phyloP scores from a whole-genome alignment of 2,329 filamentous ascomycete genomes.

The Cytospora schulzeri region DNA sequence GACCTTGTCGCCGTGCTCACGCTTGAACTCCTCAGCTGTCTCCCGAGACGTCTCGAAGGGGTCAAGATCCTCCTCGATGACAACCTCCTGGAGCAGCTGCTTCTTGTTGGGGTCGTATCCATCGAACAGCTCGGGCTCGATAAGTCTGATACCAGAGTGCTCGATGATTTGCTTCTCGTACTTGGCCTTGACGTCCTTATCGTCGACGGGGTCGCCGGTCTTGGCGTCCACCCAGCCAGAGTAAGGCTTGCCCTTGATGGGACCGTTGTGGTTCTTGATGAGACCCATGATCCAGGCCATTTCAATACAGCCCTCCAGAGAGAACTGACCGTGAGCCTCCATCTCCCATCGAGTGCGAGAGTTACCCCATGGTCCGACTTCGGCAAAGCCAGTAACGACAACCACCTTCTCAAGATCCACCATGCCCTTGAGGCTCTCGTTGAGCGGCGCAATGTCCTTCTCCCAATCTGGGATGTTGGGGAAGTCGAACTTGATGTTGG shows the following conservation, averaged over 20 bases:
- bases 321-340: slow-evolving; percentile 96
- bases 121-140: slow-evolving; percentile 94
- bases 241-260: slow-evolving; percentile 93
- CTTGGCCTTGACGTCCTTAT: slow-evolving; percentile 96
- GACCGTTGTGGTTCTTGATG: slow-evolving; percentile 97
- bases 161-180: slow-evolving; percentile 97
- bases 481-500: slow-evolving; percentile 98
- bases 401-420: slow-evolving; percentile 98
- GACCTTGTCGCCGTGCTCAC: slow-evolving; percentile 95
- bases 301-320: slow-evolving; percentile 94
- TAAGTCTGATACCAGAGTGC: slow-evolving; percentile 94
- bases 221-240: slow-evolving; percentile 96
- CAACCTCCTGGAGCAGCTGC: slow-evolving; percentile 95
- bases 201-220: slow-evolving; percentile 91
- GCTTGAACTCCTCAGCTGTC: slow-evolving; percentile 95
- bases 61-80: slow-evolving; percentile 95
- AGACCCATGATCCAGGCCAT: slow-evolving; percentile 99
- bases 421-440: slow-evolving; percentile 91
- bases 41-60: slow-evolving; percentile 98
- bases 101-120: slow-evolving; percentile 99
- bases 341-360: slow-evolving; percentile 98
- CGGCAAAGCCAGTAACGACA: slow-evolving; percentile 93
- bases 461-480: slow-evolving; percentile 90
- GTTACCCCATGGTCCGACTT: slow-evolving; percentile 98
- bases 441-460: slow-evolving; percentile 83